Percentiles rank a stretch among this genome's conserved stretches.
Conservation (phyloP, 257 asterid genomes). For the Datura wrightii region DNA sequence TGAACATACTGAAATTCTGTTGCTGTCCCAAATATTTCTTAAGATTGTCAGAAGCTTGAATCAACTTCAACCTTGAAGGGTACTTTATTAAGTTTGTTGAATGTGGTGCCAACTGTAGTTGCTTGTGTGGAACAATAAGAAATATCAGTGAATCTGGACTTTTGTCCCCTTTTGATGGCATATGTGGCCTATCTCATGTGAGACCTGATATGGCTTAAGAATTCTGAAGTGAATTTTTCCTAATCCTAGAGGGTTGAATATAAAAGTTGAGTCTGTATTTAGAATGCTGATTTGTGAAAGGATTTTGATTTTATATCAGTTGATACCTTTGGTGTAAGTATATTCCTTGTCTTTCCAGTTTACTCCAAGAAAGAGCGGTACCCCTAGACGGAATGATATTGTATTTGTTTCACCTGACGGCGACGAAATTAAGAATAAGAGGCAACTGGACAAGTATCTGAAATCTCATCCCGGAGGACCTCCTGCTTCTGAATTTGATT, state of each 20-base stretch:
- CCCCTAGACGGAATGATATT: background rate
- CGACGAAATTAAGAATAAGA: background rate
- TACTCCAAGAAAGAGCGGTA: background rate
- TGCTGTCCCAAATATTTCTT: background rate
- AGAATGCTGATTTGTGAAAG: background rate
- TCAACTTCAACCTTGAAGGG: slow-evolving; percentile 1
- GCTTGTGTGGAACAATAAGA: background rate
- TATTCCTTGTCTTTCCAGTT: background rate
- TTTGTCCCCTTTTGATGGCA: background rate
- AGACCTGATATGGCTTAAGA: background rate
- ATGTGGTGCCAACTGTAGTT: background rate
- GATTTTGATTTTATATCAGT: slow-evolving; percentile 1
- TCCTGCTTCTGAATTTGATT: slow-evolving; percentile 4
- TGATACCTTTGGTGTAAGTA: background rate
- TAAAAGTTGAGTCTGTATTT: background rate
- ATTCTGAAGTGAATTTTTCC: background rate
- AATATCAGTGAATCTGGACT: background rate
- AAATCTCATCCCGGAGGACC: slow-evolving; percentile 24
- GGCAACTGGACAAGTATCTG: slow-evolving; percentile 19
- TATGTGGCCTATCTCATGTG: background rate
- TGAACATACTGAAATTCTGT: background rate
- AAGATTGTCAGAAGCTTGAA: slow-evolving; percentile 13
- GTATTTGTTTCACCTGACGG: background rate
- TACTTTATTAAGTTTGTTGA: background rate
- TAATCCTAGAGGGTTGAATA: background rate